phyloP scores from a whole-genome alignment of 345 rosid genomes.

The Populus euphratica region DNA sequence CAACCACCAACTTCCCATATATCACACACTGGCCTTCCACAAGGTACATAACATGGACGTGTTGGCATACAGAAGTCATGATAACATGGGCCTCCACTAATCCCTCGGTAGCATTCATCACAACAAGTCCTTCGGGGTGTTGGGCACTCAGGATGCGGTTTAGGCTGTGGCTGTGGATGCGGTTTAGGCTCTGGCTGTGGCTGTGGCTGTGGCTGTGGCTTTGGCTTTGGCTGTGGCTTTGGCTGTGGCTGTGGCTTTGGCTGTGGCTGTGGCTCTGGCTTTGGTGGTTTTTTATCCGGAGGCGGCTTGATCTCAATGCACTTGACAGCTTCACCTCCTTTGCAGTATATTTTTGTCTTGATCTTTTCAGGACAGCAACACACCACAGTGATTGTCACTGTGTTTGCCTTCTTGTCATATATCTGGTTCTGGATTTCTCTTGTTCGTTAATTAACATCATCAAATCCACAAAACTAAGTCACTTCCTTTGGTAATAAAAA shows the following conservation, averaged over 20 bases:
- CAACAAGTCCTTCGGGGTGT: constrained; percentile 20
- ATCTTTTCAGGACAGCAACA: constrained; percentile 76
- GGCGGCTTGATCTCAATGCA: constrained; percentile 44
- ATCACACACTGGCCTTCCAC: no score
- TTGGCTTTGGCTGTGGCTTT: neutral
- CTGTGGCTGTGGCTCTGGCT: neutral
- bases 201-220: neutral
- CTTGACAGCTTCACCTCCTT: constrained; percentile 44
- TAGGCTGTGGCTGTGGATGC: neutral
- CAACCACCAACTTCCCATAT: no score
- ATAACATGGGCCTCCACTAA: constrained; percentile 21
- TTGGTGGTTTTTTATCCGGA: neutral
- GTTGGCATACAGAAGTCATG: neutral
- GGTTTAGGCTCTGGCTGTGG: constrained; percentile 6
- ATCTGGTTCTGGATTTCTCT: constrained; percentile 43
- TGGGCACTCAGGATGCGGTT: neutral
- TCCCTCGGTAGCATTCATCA: constrained; percentile 24
- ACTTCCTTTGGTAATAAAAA: neutral
- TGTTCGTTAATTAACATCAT: constrained; percentile 22
- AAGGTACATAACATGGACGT: no score
- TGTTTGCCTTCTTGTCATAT: constrained; percentile 59
- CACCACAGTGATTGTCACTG: constrained; percentile 58
- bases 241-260: neutral
- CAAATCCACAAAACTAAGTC: constrained; percentile 26
- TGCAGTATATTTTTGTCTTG: constrained; percentile 48